Percentiles rank a stretch among this genome's conserved stretches.
Conservation (phyloP, 1,284 basidiomycete species). For the Ustilago cynodontis region DNA sequence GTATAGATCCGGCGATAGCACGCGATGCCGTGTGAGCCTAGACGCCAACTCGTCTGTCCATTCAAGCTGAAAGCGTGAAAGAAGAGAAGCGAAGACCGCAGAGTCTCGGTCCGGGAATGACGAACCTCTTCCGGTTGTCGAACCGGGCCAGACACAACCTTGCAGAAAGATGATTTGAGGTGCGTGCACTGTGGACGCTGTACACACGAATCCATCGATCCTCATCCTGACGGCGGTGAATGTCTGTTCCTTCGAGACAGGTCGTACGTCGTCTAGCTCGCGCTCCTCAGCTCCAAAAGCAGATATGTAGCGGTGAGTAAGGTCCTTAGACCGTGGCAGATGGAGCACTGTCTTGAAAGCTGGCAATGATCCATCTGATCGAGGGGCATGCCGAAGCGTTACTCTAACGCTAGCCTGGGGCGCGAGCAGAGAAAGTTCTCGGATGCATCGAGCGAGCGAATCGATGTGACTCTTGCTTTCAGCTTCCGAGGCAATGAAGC, state of each 20-base stretch:
- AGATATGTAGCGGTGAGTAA: conserved; percentile 14
- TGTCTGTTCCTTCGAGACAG: background rate
- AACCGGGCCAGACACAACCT: conserved; percentile 14
- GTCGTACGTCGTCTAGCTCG: background rate
- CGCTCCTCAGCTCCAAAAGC: conserved; percentile 10
- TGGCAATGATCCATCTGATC: conserved; percentile 3
- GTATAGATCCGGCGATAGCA: conserved; percentile 15
- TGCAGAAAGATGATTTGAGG: conserved; percentile 21
- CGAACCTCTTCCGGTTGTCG: background rate
- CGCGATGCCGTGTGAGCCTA: background rate
- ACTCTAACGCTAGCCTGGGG: conserved; percentile 12
- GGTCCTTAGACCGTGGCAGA: conserved; percentile 11
- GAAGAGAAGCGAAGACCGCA: conserved; percentile 10
- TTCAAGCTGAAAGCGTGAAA: conserved; percentile 12
- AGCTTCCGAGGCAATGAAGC: conserved; percentile 20
- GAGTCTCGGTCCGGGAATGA: conserved; percentile 7
- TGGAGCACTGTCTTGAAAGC: conserved; percentile 12
- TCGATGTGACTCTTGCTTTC: conserved; percentile 6
- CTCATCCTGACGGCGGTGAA: conserved; percentile 17
- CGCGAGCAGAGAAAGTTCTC: conserved; percentile 22
- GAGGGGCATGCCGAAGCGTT: conserved; percentile 8
- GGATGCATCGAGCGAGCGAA: conserved; percentile 12
- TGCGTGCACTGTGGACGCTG: background rate
- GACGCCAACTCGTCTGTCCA: conserved; percentile 11
- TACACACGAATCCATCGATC: conserved; percentile 15